phyloP scores from a whole-genome alignment of 108 stramenopile genomes.

The Nannochloropsis oceanica region DNA sequence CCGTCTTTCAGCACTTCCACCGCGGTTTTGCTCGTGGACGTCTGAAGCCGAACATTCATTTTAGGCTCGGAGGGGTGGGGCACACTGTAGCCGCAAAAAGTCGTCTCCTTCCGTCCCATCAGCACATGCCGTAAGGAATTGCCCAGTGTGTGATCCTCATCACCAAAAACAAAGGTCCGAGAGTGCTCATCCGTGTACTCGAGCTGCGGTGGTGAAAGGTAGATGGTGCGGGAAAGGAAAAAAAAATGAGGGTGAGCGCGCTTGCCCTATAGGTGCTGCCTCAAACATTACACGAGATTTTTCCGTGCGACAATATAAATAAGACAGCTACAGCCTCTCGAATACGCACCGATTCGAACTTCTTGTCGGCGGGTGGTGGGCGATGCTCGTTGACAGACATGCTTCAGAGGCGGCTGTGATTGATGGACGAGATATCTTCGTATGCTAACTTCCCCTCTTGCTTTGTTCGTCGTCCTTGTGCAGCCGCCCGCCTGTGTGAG shows the following conservation, averaged over 20 bases:
- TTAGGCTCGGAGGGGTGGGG: conserved; percentile 89
- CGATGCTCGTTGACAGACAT: conserved; percentile 34
- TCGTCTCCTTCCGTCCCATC: conserved; percentile 51
- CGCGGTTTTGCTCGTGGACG: conserved; percentile 29
- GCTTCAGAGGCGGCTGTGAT: not conserved
- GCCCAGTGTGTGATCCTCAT: conserved; percentile 91
- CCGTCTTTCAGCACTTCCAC: conserved; percentile 23
- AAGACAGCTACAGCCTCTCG: not conserved
- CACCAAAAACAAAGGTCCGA: conserved; percentile 66
- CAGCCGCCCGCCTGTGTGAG: no score
- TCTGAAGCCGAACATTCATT: conserved; percentile 78
- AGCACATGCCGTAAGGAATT: conserved; percentile 76
- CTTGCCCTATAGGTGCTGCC: no score
- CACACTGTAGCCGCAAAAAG: conserved; percentile 84
- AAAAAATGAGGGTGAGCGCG: not conserved
- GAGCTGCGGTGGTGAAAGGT: not conserved
- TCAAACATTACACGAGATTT: not conserved
- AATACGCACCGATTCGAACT: conserved; percentile 9
- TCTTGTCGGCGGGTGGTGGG: conserved; percentile 11
- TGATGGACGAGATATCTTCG: not conserved
- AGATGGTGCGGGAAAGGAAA: not conserved
- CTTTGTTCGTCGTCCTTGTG: no score
- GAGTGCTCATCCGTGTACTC: conserved; percentile 31
- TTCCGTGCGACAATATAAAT: conserved; percentile 11
- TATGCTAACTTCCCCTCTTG: no score